Evolutionary conservation across 2,329 filamentous ascomycete species (phyloP), one percentile per base, ranked within the genome.

Genomic region (Phaeosphaeria sp.): DNA sequence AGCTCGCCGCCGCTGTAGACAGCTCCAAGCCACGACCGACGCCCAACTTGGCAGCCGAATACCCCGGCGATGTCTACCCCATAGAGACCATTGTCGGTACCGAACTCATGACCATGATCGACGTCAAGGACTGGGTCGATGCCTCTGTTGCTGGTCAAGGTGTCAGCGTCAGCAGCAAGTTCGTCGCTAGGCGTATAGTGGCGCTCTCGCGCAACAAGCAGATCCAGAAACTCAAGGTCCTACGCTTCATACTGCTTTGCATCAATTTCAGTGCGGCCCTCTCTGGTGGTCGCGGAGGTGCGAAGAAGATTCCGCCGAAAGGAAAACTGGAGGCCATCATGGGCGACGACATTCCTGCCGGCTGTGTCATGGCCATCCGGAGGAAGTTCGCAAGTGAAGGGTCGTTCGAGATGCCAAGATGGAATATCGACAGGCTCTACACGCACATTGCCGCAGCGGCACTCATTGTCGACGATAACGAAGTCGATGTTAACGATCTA

Each of bases 51-150:
- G 81, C 86, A 3, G 91, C 91, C 1, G 81, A 83, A 24, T 86
- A 86, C 44, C 85, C 91, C 21, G 84, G 89, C 59, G 89, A 93
- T 56, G 91, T 93, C 39, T 95, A 95, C 76, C 82, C 89, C 3
- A 82, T 87, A 17, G 82, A 87, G 27, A 81, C 81, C 7, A 81
- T 95, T 39, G 87, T 95, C 52, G 89, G 90, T 1, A 77, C 80
- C 21, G 88, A 91, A 39, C 85, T 90, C 22, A 83, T 93, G 74
- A 85, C 86, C 51, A 79, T 86, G 13, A 82, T 95, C 7, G 86
- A 88, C 11, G 84, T 93, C 56, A 86, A 87, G 69, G 88, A 92
- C 64, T 95, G 91, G 91, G 84, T 90, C 63, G 86, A 92, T 57
- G 83, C 85, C 48, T 82, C 84, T n/a, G 84, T 84, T 66, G 82